Conservation (phyloP, 305 asterid species). For the Rubia balearica region DNA sequence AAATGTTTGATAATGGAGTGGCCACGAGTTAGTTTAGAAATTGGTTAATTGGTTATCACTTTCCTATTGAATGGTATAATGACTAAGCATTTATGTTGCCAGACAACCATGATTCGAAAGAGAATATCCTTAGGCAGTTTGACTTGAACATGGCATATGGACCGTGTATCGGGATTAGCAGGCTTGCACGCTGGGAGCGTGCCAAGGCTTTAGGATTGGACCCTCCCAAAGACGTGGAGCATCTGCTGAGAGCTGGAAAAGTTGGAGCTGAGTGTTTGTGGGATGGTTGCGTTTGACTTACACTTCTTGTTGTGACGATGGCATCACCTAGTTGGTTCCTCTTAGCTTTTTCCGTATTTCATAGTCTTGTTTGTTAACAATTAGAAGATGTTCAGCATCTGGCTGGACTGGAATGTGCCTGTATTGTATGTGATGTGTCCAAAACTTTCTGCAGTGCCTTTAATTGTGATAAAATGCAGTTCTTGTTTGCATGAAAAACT, state of each 20-base stretch:
- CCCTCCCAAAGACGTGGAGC: conserved; percentile 53
- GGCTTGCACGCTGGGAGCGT: conserved; percentile 81
- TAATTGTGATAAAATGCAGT: too few species aligned
- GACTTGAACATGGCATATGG: conserved; percentile 85
- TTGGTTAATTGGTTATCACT: neutral
- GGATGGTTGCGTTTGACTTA: conserved; percentile 59
- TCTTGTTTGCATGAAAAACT: too few species aligned
- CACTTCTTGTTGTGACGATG: neutral
- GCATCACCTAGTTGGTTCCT: neutral
- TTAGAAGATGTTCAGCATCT: conserved; percentile 6
- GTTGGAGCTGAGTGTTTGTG: conserved; percentile 51
- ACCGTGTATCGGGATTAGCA: conserved; percentile 76
- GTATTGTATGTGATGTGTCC: neutral
- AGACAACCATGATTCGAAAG: conserved; percentile 54
- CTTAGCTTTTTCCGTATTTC: neutral
- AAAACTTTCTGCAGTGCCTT: neutral
- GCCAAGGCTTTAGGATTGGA: conserved; percentile 54
- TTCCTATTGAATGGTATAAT: neutral
- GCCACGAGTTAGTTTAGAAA: neutral
- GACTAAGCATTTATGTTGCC: conserved; percentile 2
- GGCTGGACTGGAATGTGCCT: conserved; percentile 1
- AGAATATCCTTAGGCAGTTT: conserved; percentile 63
- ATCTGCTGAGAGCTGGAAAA: conserved; percentile 37
- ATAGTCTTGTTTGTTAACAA: neutral
- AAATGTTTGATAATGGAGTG: neutral